Conservation (phyloP, 192 early-diverging fungal species). For the Backusella mclennaniae region DNA sequence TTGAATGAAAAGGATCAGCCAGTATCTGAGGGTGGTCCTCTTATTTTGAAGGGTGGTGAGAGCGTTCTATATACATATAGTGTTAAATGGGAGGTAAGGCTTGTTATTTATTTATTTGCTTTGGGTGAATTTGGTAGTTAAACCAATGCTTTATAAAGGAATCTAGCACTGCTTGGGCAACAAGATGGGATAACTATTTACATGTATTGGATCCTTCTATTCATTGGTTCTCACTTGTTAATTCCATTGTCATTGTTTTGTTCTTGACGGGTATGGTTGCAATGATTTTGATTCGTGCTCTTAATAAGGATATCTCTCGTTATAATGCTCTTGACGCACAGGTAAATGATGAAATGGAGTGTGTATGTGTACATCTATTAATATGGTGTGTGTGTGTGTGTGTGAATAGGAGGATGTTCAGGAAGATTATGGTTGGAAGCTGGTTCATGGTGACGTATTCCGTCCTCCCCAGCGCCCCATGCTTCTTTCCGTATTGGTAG, state of each 20-base stretch:
- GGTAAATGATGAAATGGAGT: not conserved
- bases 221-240: conserved; percentile 95
- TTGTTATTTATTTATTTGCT: not conserved
- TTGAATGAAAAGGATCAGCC: conserved; percentile 20
- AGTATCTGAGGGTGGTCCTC: not conserved
- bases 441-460: conserved; percentile 97
- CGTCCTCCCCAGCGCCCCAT: conserved; percentile 77
- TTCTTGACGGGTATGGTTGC: conserved; percentile 92
- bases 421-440: conserved; percentile 99
- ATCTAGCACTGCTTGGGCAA: conserved; percentile 71
- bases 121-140: not conserved
- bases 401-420: conserved; percentile 62
- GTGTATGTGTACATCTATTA: not conserved
- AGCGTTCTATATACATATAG: conserved; percentile 65
- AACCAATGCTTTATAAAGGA: conserved; percentile 23
- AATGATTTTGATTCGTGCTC: conserved; percentile 84
- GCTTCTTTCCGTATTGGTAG: conserved; percentile 79
- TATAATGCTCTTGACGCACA: conserved; percentile 75
- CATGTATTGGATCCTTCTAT: conserved; percentile 87
- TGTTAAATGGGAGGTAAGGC: conserved; percentile 58
- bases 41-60: conserved; percentile 29
- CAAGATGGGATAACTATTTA: conserved; percentile 86
- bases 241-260: conserved; percentile 92
- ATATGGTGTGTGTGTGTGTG: no score
- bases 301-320: conserved; percentile 91